Evolutionary conservation across 2,329 filamentous ascomycete species (phyloP).

Genomic region (Byssochlamys sp.): DNA sequence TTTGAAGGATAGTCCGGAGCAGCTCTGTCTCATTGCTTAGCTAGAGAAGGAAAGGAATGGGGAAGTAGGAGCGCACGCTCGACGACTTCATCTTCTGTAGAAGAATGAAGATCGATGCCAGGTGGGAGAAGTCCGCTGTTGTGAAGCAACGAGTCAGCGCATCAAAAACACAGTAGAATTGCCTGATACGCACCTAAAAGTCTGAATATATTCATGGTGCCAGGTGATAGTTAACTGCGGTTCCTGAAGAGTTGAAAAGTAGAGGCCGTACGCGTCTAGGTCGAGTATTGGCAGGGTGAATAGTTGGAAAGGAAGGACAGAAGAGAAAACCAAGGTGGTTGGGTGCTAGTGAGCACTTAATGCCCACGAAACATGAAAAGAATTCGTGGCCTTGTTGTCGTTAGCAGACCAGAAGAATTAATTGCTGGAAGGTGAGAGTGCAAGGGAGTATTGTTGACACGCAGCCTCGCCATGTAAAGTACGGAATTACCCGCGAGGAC

Average conservation of each 20-base stretch:
- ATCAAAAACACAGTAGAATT: not conserved
- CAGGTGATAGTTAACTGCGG: slow-evolving; percentile 5
- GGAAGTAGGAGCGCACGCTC: slow-evolving; percentile 52
- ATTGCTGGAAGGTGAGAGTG: not conserved
- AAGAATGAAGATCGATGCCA: slow-evolving; percentile 86
- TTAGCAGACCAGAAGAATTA: not conserved
- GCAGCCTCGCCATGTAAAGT: slow-evolving; percentile 18
- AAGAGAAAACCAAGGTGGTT: slow-evolving; percentile 1
- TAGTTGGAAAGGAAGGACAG: not conserved
- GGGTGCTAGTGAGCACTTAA: not conserved
- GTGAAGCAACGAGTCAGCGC: slow-evolving; percentile 10
- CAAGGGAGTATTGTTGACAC: slow-evolving; percentile 27
- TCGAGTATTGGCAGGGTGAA: not conserved
- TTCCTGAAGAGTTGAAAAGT: not conserved
- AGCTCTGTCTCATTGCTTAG: slow-evolving; percentile 57
- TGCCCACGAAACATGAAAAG: not conserved
- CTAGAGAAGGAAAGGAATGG: not conserved
- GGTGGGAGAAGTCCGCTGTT: slow-evolving; percentile 85
- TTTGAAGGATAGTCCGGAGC: slow-evolving; percentile 96
- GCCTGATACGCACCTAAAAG: slow-evolving; percentile 47
- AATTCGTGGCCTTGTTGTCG: not conserved
- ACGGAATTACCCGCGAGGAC: not conserved
- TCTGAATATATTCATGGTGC: slow-evolving; percentile 61
- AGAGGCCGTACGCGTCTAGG: not conserved
- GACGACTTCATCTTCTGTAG: slow-evolving; percentile 93